Evolutionary conservation across 2,329 filamentous ascomycete species (phyloP), one percentile per base, ranked within the genome.

Genomic region (Xylaria sp.): DNA sequence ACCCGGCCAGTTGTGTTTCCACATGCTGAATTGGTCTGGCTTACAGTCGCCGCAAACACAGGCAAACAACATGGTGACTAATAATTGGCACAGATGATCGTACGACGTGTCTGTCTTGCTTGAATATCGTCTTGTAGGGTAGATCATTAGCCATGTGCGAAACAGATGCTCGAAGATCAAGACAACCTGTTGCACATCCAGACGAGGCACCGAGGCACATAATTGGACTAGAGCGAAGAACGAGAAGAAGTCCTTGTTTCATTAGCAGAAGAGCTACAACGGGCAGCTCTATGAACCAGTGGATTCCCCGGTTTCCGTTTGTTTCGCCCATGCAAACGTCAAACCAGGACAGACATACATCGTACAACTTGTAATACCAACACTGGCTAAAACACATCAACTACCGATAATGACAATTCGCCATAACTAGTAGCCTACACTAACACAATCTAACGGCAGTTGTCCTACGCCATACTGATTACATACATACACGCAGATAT

Each of bases 261-360:
- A 57, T 40, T 28, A 23, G 38, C 31, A 47, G 35, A 37, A 25
- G 38, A n/a, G 45, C 33, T 59, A 31, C 19, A 43, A 45, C 56
- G 28, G 38, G 28, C 35, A 4, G 45, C 15, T 14, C 25, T 42
- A 23, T 40, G 4, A 21, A 21, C 58, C 31, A 35, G 58, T 35
- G 35, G 54, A 21, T 58, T 62, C 54, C n/a, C n/a, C 54, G 38
- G 38, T 33, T 45, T 17, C 33, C 49, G 60, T 54, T 47, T 49
- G 54, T 50, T 37, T 62, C 59, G 47, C 53, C 53, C 40, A 59
- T 63, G 60, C 60, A 63, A 35, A 55, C 37, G n/a, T 19, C 40
- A 46, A 31, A n/a, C 8, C 25, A 57, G 33, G 57, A 57, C 61
- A 50, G 57, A 57, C 57, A 64, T 64, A 56, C 35, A 51, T 56